These are phyloP conservation scores for Kluyveromyces starmeri DNA, from an alignment of 805 yeast genomes.

Conservation along the genomic window DNA sequence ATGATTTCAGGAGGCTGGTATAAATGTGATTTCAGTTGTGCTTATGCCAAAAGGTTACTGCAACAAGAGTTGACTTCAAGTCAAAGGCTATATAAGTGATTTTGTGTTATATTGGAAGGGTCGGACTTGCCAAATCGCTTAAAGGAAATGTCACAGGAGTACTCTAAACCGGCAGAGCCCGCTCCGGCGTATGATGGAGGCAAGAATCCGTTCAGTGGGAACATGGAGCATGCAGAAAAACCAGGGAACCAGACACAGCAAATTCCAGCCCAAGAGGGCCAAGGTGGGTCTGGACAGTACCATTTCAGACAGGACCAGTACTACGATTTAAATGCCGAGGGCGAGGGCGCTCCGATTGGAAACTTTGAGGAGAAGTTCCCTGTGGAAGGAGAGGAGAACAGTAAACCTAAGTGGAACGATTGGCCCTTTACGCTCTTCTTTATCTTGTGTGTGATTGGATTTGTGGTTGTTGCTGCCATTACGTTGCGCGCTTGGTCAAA, in stretches of 20 bases:
- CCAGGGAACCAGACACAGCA: too few relatives aligned
- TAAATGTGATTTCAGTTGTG: too few relatives aligned
- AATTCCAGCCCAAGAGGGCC: constrained; percentile 3
- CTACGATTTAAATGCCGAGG: constrained; percentile 25
- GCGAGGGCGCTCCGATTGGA: constrained; percentile 32
- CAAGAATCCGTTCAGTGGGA: constrained; percentile 1
- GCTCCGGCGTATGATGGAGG: constrained; percentile 12
- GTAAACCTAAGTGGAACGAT: constrained; percentile 60
- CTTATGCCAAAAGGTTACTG: too few relatives aligned
- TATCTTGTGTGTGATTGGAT: constrained; percentile 47
- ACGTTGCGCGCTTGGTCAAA: constrained; percentile 55
- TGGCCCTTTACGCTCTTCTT: constrained; percentile 57
- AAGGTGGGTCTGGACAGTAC: constrained; percentile 9
- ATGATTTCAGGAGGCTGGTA: too few relatives aligned
- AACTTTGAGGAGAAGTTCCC: constrained; percentile 63
- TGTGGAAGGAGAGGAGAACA: constrained; percentile 28
- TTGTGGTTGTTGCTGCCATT: constrained; percentile 59
- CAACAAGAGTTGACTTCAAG: too few relatives aligned
- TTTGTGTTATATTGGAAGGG: too few relatives aligned
- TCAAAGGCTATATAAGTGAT: too few relatives aligned
- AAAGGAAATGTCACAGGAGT: not conserved
- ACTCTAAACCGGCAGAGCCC: constrained; percentile 14
- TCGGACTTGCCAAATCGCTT: too few relatives aligned
- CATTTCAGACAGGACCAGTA: constrained; percentile 22
- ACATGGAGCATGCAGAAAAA: too few relatives aligned